These are phyloP conservation scores for Kalmanozyma brasiliensis DNA, from an alignment of 1,284 basidiomycete genomes.

Conservation along the genomic window DNA sequence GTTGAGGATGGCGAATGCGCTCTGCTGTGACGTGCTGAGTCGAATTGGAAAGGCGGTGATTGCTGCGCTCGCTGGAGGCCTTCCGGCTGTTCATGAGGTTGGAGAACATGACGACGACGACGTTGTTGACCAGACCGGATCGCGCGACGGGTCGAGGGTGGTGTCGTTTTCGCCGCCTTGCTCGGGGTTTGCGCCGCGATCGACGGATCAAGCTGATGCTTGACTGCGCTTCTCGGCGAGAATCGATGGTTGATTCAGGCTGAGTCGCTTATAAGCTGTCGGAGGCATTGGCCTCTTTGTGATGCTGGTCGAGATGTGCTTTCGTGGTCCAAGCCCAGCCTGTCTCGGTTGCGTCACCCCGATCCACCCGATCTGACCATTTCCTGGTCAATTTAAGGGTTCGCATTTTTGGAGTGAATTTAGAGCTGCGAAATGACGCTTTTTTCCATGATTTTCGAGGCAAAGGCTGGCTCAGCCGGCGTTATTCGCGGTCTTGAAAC, in stretches of 20 bases:
- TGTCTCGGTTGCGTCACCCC: background rate
- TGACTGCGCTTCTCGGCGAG: too few species aligned
- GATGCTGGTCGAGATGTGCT: too few species aligned
- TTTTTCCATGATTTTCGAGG: slow-evolving; percentile 6
- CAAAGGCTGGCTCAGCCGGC: slow-evolving; percentile 10
- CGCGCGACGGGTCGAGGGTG: slow-evolving; percentile 3
- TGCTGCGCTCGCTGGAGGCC: slow-evolving; percentile 41
- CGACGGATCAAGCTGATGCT: background rate
- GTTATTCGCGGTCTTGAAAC: slow-evolving; percentile 17
- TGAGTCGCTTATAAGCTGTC: too few species aligned
- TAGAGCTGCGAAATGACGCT: background rate
- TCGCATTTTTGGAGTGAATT: too few species aligned
- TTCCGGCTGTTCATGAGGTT: slow-evolving; percentile 46
- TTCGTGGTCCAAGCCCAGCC: slow-evolving; percentile 19
- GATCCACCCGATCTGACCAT: slow-evolving; percentile 10
- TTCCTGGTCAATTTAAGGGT: background rate
- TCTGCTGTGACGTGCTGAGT: slow-evolving; percentile 37
- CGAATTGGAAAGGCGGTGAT: slow-evolving; percentile 27
- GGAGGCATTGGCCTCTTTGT: too few species aligned
- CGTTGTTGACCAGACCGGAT: background rate
- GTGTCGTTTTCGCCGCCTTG: slow-evolving; percentile 5
- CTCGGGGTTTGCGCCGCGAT: background rate
- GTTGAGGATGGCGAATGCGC: slow-evolving; percentile 46
- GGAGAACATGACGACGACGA: slow-evolving; percentile 40
- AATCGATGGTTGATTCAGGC: too few species aligned